Evolutionary conservation across 352 stramenopile genomes (phyloP).

Genomic region (Phytophthora foliorum): DNA sequence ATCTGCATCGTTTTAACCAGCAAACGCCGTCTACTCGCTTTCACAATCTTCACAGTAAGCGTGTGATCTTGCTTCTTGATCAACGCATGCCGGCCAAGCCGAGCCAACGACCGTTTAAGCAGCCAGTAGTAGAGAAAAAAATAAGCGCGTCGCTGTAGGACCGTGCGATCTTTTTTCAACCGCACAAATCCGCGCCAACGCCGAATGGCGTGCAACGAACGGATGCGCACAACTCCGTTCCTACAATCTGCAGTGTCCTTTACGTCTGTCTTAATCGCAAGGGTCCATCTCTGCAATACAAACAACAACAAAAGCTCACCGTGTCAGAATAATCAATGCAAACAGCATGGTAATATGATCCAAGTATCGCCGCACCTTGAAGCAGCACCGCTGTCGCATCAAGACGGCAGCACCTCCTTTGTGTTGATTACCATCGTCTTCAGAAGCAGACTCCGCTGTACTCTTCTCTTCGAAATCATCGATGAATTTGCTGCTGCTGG

Average conservation of each 20-base stretch:
- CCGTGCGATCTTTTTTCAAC: slow-evolving; percentile 20
- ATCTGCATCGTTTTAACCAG: slow-evolving; percentile 32
- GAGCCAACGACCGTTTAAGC: slow-evolving; percentile 33
- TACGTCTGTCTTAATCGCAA: neutral
- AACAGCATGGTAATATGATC: neutral
- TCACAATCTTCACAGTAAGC: slow-evolving; percentile 20
- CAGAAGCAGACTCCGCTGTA: neutral
- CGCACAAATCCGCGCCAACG: slow-evolving; percentile 27
- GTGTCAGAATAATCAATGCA: neutral
- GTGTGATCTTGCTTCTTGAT: slow-evolving; percentile 25
- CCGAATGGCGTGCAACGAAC: slow-evolving; percentile 22
- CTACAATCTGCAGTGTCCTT: neutral
- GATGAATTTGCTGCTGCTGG: neutral
- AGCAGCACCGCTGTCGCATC: slow-evolving; percentile 6
- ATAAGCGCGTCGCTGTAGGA: slow-evolving; percentile 32
- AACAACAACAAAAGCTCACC: neutral
- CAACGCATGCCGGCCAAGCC: slow-evolving; percentile 20
- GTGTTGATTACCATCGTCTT: neutral
- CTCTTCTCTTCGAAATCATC: neutral
- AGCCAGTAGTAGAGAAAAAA: slow-evolving; percentile 51
- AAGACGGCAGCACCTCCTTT: slow-evolving; percentile 4
- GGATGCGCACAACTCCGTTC: slow-evolving; percentile 8
- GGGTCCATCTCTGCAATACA: slow-evolving; percentile 18
- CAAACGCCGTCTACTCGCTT: slow-evolving; percentile 15
- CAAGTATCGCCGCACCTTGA: slow-evolving; percentile 20